Base-by-base conservation (phyloP, 129 eudicot genomes). In the Solidago caesia region DNA sequence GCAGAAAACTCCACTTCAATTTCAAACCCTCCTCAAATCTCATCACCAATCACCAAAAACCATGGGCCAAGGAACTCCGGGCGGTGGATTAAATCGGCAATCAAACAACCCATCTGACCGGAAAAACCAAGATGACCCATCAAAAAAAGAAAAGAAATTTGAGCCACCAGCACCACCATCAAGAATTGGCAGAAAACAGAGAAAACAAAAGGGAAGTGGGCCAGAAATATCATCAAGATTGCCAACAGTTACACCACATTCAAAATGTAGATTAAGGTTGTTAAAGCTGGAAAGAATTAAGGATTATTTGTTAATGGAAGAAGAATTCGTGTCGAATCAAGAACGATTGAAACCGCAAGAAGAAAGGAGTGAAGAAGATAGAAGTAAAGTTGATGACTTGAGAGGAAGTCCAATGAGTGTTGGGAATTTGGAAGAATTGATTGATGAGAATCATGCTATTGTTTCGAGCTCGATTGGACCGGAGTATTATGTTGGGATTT, bases 371-470 rank as follows among this genome's bases (percentile, higher is more conserved):
- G 98, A 93, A 74, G 98, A 93, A 78, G 98, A 93, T 15, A 76
- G 98, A 27, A 79, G 87, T 5, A 93, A 93, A 78, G 98, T 93
- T 29, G 98, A 93, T 66, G 98, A 93, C 80, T 76, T 93, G 1
- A 80, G 98, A 14, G 98, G 98, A 15, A 74, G 91, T 44, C 98
- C 98, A 27, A 90, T 93, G 98, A 93, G 98, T 52, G 98, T 93
- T 3, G 98, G 98, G 49, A 93, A 85, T 76, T 33, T 93, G 79
- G 98, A 93, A 79, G 98, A 93, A 85, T 48, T 93, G 77, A 93
- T 93, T 76, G 98, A 93, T 84, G 98, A 93, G 88, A 93, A 93
- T 77, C 98, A 93, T 14, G 98, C 98, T 1, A 93, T 93, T 72
- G 98, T 93, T n/a, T 90, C 97, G 48, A 84, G 91, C 41, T 88